Evolutionary conservation across 2,329 filamentous ascomycete species (phyloP).

Genomic region (Phoma herbarum): DNA sequence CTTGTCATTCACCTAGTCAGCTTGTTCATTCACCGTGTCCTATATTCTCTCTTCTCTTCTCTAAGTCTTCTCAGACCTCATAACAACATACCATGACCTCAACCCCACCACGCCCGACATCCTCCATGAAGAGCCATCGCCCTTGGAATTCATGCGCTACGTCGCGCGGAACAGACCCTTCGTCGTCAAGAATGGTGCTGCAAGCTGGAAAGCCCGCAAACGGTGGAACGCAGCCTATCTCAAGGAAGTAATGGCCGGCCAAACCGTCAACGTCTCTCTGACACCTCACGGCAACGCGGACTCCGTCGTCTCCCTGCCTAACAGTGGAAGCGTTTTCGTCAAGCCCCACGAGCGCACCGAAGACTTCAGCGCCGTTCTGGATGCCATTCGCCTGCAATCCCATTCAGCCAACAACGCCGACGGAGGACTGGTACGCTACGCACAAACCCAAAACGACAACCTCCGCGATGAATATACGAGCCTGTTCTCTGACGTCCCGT

Average conservation of each 20-base stretch:
- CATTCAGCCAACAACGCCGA: neutral
- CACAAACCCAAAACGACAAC: conserved; percentile 86
- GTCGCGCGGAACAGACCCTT: conserved; percentile 79
- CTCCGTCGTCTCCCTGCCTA: conserved; percentile 69
- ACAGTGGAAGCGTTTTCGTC: conserved; percentile 63
- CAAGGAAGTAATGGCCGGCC: conserved; percentile 61
- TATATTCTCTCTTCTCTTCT: neutral
- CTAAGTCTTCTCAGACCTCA: conserved; percentile 54
- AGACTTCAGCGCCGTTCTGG: conserved; percentile 69
- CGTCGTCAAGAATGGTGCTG: conserved; percentile 70
- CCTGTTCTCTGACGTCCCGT: conserved; percentile 70
- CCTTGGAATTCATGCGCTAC: conserved; percentile 81
- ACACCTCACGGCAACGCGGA: conserved; percentile 74
- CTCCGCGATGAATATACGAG: conserved; percentile 74
- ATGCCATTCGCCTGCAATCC: conserved; percentile 68
- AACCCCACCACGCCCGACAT: conserved; percentile 70
- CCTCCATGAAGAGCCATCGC: conserved; percentile 70
- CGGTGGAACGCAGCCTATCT: conserved; percentile 72
- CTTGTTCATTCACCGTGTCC: too few relatives aligned
- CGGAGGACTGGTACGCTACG: conserved; percentile 59
- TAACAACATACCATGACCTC: conserved; percentile 76
- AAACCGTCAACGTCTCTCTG: conserved; percentile 76
- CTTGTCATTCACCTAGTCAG: neutral
- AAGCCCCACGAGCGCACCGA: conserved; percentile 76
- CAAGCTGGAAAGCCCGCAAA: conserved; percentile 68